phyloP scores from a whole-genome alignment of 805 yeast genomes.

The Zygotorulaspora chibaensis region DNA sequence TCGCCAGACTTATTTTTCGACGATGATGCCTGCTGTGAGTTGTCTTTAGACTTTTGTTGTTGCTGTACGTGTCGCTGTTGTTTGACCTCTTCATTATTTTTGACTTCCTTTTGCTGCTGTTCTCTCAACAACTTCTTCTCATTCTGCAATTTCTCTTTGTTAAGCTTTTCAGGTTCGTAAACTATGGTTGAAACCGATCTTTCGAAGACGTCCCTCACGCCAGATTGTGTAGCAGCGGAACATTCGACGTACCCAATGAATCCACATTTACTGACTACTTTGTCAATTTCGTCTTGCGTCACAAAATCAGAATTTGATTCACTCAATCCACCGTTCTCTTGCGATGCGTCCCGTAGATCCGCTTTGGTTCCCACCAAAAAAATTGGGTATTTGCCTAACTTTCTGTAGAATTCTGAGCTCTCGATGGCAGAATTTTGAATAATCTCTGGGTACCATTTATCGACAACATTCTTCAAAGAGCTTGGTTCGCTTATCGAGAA shows the following conservation, averaged over 20 bases:
- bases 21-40: conserved; percentile 3
- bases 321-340: conserved; percentile 57
- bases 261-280: conserved; percentile 65
- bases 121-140: conserved; percentile 3
- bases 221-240: conserved; percentile 84
- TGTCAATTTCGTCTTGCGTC: conserved; percentile 54
- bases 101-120: conserved; percentile 3
- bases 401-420: conserved; percentile 19
- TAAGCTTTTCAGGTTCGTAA: conserved; percentile 41
- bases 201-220: conserved; percentile 82
- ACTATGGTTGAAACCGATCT: conserved; percentile 70
- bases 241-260: conserved; percentile 79
- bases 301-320: conserved; percentile 63
- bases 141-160: conserved; percentile 8
- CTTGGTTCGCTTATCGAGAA: conserved; percentile 80
- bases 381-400: conserved; percentile 40
- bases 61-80: conserved; percentile 1
- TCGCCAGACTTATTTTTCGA: conserved; percentile 1
- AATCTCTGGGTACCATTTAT: conserved; percentile 84
- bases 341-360: conserved; percentile 79
- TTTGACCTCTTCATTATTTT: not conserved
- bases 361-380: conserved; percentile 83
- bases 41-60: not conserved
- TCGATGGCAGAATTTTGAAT: conserved; percentile 73
- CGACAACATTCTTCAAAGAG: conserved; percentile 73